phyloP scores from a whole-genome alignment of 208 protist species.

The Trypanosoma vivax region DNA sequence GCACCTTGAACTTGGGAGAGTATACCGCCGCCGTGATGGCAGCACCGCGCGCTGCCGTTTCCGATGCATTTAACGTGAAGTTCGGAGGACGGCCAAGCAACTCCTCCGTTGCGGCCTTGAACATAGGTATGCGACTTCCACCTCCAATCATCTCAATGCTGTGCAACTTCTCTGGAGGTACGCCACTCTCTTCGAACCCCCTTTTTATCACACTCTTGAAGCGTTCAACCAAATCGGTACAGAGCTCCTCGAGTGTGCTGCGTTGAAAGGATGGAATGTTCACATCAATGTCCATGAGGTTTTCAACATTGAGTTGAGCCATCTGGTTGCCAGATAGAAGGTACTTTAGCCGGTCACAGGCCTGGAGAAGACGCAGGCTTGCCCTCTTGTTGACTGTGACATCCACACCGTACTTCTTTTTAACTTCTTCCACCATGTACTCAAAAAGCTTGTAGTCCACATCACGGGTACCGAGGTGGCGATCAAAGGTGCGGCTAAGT shows the following conservation, averaged over 20 bases:
- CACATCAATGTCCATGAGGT: slow-evolving; percentile 90
- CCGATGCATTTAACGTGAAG: slow-evolving; percentile 87
- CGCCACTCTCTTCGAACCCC: slow-evolving; percentile 46
- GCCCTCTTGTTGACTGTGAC: slow-evolving; percentile 76
- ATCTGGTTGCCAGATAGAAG: slow-evolving; percentile 83
- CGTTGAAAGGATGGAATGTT: slow-evolving; percentile 77
- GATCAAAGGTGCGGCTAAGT: slow-evolving; percentile 70
- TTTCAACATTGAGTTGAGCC: slow-evolving; percentile 83
- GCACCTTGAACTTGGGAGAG: slow-evolving; percentile 88
- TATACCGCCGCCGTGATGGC: slow-evolving; percentile 85
- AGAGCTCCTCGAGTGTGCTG: slow-evolving; percentile 63
- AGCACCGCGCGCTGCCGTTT: slow-evolving; percentile 79
- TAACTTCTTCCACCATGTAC: slow-evolving; percentile 66
- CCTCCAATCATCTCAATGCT: slow-evolving; percentile 90
- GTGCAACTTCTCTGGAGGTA: slow-evolving; percentile 44
- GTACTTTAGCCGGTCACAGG: slow-evolving; percentile 87
- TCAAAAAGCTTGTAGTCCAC: slow-evolving; percentile 78
- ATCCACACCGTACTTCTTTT: slow-evolving; percentile 86
- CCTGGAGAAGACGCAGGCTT: slow-evolving; percentile 73
- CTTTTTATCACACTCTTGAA: slow-evolving; percentile 47
- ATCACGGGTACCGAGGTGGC: slow-evolving; percentile 75
- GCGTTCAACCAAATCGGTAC: slow-evolving; percentile 32
- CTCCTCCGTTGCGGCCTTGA: slow-evolving; percentile 72
- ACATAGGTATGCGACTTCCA: slow-evolving; percentile 82
- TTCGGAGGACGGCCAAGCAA: slow-evolving; percentile 50